These are phyloP conservation scores for Linum trigynum DNA, from an alignment of 345 rosid genomes.

Conservation along the genomic window DNA sequence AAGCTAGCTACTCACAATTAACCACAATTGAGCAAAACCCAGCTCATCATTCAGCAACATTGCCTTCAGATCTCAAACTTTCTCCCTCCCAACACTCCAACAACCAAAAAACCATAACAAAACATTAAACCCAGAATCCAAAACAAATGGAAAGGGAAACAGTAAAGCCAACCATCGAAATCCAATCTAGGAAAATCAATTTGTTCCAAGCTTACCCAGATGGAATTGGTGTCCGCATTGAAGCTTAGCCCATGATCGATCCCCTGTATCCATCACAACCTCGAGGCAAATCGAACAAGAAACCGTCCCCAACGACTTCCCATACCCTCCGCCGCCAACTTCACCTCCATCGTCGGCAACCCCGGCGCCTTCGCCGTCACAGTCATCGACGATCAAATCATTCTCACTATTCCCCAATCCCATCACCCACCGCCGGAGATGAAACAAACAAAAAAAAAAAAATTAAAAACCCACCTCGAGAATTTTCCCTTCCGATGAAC, in stretches of 20 bases:
- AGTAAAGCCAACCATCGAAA: neutral
- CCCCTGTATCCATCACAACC: constrained; percentile 54
- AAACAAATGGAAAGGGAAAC: neutral
- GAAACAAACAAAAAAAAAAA: constrained; percentile 9
- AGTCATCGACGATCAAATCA: constrained; percentile 38
- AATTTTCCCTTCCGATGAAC: neutral
- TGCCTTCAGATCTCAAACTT: constrained; percentile 20
- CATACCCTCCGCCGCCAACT: constrained; percentile 13
- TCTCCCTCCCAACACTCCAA: neutral
- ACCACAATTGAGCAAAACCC: neutral
- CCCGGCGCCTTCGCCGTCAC: constrained; percentile 34
- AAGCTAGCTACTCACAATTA: neutral
- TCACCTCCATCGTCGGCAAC: constrained; percentile 28
- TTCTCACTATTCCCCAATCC: constrained; percentile 55
- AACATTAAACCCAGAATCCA: neutral
- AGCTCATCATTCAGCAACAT: neutral
- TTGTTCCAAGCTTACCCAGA: constrained; percentile 44
- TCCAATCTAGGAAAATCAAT: neutral
- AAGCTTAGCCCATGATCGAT: constrained; percentile 97
- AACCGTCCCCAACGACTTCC: constrained; percentile 38
- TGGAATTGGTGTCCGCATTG: constrained; percentile 94
- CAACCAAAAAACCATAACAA: neutral
- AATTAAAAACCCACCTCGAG: constrained; percentile 19
- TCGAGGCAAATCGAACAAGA: constrained; percentile 98
- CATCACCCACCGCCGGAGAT: constrained; percentile 31